Evolutionary conservation across 2,329 filamentous ascomycete species (phyloP), one percentile per base, ranked within the genome.

Genomic region (Biscogniauxia sp.): DNA sequence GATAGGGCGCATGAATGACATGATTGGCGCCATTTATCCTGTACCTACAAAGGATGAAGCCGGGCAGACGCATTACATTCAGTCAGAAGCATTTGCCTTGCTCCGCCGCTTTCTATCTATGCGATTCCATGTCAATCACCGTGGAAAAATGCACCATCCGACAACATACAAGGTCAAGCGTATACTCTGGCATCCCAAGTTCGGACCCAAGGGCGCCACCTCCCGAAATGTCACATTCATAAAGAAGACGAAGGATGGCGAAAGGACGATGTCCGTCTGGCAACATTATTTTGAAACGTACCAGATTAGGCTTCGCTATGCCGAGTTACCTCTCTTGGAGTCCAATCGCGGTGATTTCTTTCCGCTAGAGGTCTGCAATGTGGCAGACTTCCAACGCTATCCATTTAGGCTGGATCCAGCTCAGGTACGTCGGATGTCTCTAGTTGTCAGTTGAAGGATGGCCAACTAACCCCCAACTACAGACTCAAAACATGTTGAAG

Each of bases 401-500:
- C 78, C 79, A 0, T 88, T 79, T 76, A 90, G 90, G 74, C 73
- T 90, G 1, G 82, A 82, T 57, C 79, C 82, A 0, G 58, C 69
- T 0, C 83, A 92, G 75, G 77, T 79, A 72, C 66, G 68, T 59
- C 23, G 37, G n/a, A 26, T 51, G 54, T n/a, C 19, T 52, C 13
- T n/a, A n/a, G n/a, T 26, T 58, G 23, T 41, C 8, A 20, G 37
- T 52, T 15, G 13, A 11, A 25, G 17, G 15, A n/a, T 20, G 20
- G 61, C 63, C 57, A 60, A 51, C 8, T 32, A 23, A 26, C 0
- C 72, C 77, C 0, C 82, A 23, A 23, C 23, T 5, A 23, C 23
- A 96, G 77, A 97, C 94, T 0, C 79, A 88, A 0, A 77, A 83
- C 5, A 99, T 99, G 95, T 97, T 99, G 79, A 94, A 90, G 74